A percentile compares a stretch with the other conserved stretches of the same genome.
Conservation (phyloP, 345 rosid genomes). For the Brassica napus region DNA sequence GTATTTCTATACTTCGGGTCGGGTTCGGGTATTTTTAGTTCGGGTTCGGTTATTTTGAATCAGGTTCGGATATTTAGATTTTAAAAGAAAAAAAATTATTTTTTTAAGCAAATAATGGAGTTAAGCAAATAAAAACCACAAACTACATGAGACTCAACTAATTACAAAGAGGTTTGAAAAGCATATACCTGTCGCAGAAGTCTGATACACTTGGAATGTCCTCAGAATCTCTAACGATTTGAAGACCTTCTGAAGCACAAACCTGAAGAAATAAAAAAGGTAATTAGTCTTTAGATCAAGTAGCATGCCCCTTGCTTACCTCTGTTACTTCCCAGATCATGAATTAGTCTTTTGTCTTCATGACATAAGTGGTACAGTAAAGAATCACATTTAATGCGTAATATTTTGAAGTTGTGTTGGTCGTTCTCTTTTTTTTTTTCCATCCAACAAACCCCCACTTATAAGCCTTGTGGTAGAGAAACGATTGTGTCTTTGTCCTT, state of each 20-base stretch:
- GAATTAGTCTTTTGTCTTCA: neutral
- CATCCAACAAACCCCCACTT: too few species aligned
- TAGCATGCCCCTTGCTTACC: neutral
- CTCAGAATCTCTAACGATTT: neutral
- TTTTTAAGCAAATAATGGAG: too few species aligned
- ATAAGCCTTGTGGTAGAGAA: neutral
- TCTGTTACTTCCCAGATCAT: neutral
- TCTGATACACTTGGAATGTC: neutral
- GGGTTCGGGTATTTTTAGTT: too few species aligned
- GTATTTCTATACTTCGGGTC: too few species aligned
- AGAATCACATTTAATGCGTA: too few species aligned
- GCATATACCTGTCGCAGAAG: neutral
- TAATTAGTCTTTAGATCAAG: neutral
- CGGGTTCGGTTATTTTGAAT: too few species aligned
- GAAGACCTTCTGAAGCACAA: neutral
- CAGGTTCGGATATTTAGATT: too few species aligned
- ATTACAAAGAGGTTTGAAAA: neutral
- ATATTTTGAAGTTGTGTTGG: too few species aligned
- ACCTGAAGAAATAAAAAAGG: neutral
- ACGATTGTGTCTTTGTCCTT: neutral
- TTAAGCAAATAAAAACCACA: neutral
- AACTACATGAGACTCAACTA: neutral
- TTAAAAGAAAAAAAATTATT: too few species aligned
- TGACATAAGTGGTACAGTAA: too few species aligned
- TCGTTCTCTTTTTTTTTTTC: too few species aligned